Evolutionary conservation across 2,329 filamentous ascomycete genomes (phyloP).

Genomic region (Chaetothyriales sp.): DNA sequence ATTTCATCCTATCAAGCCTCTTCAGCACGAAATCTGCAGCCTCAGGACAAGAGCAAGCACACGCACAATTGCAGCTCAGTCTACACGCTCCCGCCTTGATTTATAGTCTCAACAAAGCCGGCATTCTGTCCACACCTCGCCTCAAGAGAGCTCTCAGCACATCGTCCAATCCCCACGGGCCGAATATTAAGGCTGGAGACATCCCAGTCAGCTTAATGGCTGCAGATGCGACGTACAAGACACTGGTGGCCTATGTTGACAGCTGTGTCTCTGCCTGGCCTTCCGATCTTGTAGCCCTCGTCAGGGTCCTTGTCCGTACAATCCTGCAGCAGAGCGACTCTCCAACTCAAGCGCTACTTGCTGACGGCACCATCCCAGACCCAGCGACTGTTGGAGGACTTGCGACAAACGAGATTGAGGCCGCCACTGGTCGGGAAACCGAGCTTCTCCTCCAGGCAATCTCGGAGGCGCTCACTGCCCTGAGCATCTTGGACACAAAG

Average conservation of each 20-base stretch:
- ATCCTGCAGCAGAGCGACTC: neutral
- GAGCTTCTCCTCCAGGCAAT: neutral
- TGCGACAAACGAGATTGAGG: neutral
- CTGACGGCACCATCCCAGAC: neutral
- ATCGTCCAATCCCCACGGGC: neutral
- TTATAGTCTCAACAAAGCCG: neutral
- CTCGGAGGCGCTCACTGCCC: neutral
- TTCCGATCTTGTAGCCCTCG: neutral
- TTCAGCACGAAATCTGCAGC: neutral
- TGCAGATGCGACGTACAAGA: neutral
- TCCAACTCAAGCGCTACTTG: neutral
- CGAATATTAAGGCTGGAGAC: neutral
- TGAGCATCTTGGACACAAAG: neutral
- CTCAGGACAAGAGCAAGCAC: neutral
- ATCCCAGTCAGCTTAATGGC: neutral
- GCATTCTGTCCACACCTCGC: neutral
- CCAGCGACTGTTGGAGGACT: neutral
- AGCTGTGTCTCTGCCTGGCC: neutral
- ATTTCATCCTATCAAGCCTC: neutral
- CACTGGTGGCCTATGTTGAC: neutral
- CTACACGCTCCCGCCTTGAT: neutral
- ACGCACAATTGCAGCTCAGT: neutral
- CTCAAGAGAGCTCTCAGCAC: slow-evolving; percentile 6
- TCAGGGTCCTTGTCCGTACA: neutral
- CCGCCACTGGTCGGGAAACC: neutral